A percentile compares a stretch with the other conserved stretches of the same genome.
Conservation (phyloP, 2,329 filamentous ascomycete species). For the Fusarium tricinctum region DNA sequence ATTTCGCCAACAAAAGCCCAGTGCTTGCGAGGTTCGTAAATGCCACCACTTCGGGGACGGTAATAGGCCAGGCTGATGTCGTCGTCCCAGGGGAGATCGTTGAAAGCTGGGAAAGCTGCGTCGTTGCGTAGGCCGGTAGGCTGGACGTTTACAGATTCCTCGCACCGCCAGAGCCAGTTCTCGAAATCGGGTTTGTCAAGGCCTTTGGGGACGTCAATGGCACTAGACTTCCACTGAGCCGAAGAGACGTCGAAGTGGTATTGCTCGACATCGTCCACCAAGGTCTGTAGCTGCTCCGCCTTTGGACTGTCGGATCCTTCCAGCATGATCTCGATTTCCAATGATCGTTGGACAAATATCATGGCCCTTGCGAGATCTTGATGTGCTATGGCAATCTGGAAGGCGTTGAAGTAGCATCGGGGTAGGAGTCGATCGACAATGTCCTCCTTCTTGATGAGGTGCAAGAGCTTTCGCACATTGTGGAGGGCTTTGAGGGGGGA, state of each 20-base stretch:
- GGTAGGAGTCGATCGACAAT: neutral
- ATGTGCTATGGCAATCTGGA: neutral
- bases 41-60: neutral
- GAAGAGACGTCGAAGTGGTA: neutral
- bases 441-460: neutral
- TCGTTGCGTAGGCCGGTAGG: conserved; percentile 9
- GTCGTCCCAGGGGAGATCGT: neutral
- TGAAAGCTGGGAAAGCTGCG: conserved; percentile 18
- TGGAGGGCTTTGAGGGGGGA: neutral
- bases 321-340: neutral
- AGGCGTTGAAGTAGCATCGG: neutral
- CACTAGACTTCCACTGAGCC: neutral
- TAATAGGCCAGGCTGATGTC: neutral
- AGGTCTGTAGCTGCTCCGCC: neutral
- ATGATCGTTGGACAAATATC: conserved; percentile 11
- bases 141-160: neutral
- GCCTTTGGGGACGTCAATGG: neutral
- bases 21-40: conserved; percentile 11
- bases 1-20: conserved; percentile 40
- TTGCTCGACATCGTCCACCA: neutral
- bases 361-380: conserved; percentile 22
- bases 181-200: neutral
- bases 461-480: neutral
- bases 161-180: conserved; percentile 18
- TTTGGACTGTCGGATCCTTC: conserved; percentile 5